Evolutionary conservation across 2,329 filamentous ascomycete genomes (phyloP).

Genomic region (Pseudopithomyces chartarum): DNA sequence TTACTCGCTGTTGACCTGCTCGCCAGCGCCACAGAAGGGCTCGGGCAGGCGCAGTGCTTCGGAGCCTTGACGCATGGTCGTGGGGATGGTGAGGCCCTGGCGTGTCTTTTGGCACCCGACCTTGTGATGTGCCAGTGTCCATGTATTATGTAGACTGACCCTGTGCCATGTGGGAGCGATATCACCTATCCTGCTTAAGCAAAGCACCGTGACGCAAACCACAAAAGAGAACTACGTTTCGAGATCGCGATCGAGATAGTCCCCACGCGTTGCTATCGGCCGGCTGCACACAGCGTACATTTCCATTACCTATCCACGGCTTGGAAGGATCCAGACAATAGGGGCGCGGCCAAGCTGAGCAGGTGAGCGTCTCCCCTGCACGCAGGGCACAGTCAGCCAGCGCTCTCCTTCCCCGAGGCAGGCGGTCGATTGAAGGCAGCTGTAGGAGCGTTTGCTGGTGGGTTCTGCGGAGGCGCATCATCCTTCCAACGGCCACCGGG

Average conservation of each 20-base stretch:
- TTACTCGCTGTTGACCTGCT: slow-evolving; percentile 19
- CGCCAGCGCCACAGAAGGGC: slow-evolving; percentile 40
- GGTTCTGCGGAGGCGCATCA: slow-evolving; percentile 14
- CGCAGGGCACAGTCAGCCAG: slow-evolving; percentile 34
- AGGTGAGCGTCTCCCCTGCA: slow-evolving; percentile 18
- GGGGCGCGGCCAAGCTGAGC: slow-evolving; percentile 20
- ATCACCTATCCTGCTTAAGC: slow-evolving; percentile 20
- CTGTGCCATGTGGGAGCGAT: slow-evolving; percentile 25
- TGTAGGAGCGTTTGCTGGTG: slow-evolving; percentile 24
- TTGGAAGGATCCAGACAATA: slow-evolving; percentile 15
- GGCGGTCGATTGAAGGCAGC: slow-evolving; percentile 23
- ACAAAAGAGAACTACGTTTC: not conserved
- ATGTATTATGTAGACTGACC: slow-evolving; percentile 40
- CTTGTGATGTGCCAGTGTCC: slow-evolving; percentile 37
- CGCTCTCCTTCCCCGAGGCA: slow-evolving; percentile 3
- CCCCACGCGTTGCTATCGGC: not conserved
- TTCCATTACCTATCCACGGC: slow-evolving; percentile 12
- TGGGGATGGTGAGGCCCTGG: slow-evolving; percentile 32
- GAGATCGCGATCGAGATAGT: not conserved
- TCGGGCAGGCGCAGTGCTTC: slow-evolving; percentile 37
- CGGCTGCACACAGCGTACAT: not conserved
- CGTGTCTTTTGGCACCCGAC: slow-evolving; percentile 23
- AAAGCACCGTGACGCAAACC: slow-evolving; percentile 27
- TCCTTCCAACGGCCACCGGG: slow-evolving; percentile 16
- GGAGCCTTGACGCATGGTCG: slow-evolving; percentile 31